Base-by-base conservation (phyloP, 371 early-diverging fungal genomes). In the Sporodiniella umbellata region DNA sequence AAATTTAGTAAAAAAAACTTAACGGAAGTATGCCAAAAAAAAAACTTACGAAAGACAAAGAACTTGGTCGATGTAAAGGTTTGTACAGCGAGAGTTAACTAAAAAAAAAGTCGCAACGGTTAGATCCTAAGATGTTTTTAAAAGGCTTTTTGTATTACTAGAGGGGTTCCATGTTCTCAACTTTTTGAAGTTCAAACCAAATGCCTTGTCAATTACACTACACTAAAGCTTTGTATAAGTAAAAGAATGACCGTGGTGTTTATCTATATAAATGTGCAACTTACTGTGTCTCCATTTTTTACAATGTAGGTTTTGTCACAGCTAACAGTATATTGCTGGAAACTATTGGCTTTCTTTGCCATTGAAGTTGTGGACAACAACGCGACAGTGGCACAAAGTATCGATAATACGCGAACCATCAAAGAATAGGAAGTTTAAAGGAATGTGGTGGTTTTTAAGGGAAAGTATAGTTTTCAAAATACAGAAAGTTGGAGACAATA, bases 241-340 rank as follows among this genome's bases (percentile, higher is more conserved):
- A 24, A 45, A 21, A 37, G 38, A 30, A 25, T n/a, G n/a, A n/a
- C n/a, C n/a, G n/a, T n/a, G n/a, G n/a, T n/a, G n/a, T n/a, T n/a
- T n/a, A n/a, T n/a, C n/a, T n/a, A n/a, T n/a, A n/a, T n/a, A n/a
- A n/a, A n/a, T n/a, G n/a, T n/a, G n/a, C n/a, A n/a, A 45, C 58
- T 26, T 58, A 63, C 58, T 37, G 63, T 58, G 39, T 63, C 63
- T 19, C 58, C 58, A 25, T 54, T 45, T 49, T 54, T 46, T 10
- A 63, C 63, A 30, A 58, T 40, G 17, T 63, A 63, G 17, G 58
- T 58, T 12, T 42, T 58, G 10, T 51, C 7, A 31, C 63, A 63
- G 21, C 40, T 42, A 24, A 60, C 60, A 42, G 51, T 54, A 46
- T 54, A 60, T 18, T 39, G 31, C 19, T 26, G 22, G 17, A 51